A percentile compares a stretch with the other conserved stretches of the same genome.
Conservation (phyloP, 2,329 filamentous ascomycete species). For the Scytalidium sp. region DNA sequence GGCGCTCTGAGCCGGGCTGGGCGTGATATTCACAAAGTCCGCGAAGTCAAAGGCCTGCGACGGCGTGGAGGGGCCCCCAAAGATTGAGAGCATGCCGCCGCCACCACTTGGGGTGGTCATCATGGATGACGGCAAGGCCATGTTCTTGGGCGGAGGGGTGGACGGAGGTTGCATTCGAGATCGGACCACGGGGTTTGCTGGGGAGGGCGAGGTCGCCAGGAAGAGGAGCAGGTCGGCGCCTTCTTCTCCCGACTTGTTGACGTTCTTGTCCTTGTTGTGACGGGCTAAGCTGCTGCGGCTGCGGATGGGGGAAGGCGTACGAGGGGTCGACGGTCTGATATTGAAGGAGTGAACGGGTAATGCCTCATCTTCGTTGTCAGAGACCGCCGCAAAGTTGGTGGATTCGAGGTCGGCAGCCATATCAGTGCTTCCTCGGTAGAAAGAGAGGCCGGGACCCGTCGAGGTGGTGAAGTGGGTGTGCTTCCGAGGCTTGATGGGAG, state of each 20-base stretch:
- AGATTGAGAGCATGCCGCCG: constrained; percentile 61
- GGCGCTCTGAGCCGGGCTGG: constrained; percentile 84
- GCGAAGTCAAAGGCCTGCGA: constrained; percentile 86
- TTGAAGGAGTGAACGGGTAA: constrained; percentile 75
- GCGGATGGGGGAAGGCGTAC: constrained; percentile 71
- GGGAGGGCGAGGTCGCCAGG: constrained; percentile 87
- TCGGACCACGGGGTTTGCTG: constrained; percentile 58
- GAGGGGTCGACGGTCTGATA: constrained; percentile 76
- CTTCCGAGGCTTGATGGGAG: constrained; percentile 75
- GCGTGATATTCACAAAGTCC: constrained; percentile 96
- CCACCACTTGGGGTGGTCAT: constrained; percentile 79
- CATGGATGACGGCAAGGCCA: constrained; percentile 75
- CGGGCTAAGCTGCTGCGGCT: constrained; percentile 45
- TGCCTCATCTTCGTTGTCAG: constrained; percentile 81
- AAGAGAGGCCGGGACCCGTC: constrained; percentile 70
- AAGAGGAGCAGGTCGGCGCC: constrained; percentile 80
- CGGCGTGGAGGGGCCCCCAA: constrained; percentile 71
- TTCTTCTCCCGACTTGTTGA: constrained; percentile 67
- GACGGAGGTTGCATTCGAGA: constrained; percentile 66
- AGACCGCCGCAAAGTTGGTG: constrained; percentile 59
- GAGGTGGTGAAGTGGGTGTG: constrained; percentile 72
- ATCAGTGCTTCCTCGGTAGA: constrained; percentile 59
- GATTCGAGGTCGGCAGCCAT: constrained; percentile 62
- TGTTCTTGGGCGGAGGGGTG: constrained; percentile 71
- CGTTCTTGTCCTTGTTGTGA: constrained; percentile 45